Conservation (phyloP, 495 filamentous ascomycete species). For the Neurospora sp. region DNA sequence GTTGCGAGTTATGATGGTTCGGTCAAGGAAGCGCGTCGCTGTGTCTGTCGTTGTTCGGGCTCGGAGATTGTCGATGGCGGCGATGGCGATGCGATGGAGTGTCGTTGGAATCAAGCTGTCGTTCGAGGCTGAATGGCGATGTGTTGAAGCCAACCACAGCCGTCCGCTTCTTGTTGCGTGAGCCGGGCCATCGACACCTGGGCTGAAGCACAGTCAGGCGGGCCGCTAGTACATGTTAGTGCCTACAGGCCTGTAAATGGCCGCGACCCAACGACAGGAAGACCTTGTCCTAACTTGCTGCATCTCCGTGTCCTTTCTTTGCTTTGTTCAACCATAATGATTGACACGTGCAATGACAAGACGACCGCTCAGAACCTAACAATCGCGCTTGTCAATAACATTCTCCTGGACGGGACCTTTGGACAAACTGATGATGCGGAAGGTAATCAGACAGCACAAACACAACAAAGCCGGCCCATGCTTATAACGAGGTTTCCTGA, state of each 20-base stretch:
- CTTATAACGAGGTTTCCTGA: not conserved
- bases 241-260: not conserved
- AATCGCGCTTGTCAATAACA: not conserved
- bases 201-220: not conserved
- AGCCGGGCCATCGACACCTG: not conserved
- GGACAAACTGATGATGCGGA: not conserved
- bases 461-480: not conserved
- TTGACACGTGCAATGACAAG: not conserved
- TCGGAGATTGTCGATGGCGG: not conserved
- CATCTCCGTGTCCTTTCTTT: not conserved
- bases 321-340: not conserved
- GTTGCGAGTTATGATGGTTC: not conserved
- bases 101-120: not conserved
- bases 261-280: not conserved
- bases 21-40: not conserved
- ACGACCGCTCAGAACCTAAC: not conserved
- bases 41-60: not conserved
- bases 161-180: not conserved
- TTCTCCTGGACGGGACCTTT: not conserved
- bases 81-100: not conserved
- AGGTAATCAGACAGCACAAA: not conserved
- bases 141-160: not conserved
- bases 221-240: not conserved
- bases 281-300: not conserved
- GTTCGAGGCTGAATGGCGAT: not conserved